These are phyloP conservation scores for Rhizopus stolonifer DNA, from an alignment of 371 early-diverging fungal genomes.

Conservation along the genomic window DNA sequence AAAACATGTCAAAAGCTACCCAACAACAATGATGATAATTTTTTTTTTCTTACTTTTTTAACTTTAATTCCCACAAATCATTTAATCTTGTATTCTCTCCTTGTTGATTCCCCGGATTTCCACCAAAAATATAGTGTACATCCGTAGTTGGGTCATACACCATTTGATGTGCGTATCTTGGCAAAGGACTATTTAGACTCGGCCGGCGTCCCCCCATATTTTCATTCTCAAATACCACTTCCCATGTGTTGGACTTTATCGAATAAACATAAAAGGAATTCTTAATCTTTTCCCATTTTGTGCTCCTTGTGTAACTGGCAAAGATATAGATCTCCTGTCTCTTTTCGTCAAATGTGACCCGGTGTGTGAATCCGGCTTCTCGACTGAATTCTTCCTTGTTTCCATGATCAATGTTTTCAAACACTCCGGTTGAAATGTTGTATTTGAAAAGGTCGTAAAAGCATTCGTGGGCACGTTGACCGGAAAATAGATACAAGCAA, in stretches of 20 bases:
- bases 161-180: constrained; percentile 87
- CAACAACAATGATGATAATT: too few relatives aligned
- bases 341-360: constrained; percentile 77
- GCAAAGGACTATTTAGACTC: constrained; percentile 17
- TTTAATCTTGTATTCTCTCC: constrained; percentile 64
- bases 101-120: constrained; percentile 74
- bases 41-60: constrained; percentile 53
- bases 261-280: constrained; percentile 80
- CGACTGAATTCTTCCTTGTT: constrained; percentile 71
- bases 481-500: constrained; percentile 86
- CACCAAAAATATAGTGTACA: constrained; percentile 84
- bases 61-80: constrained; percentile 83
- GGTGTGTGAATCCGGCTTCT: constrained; percentile 81
- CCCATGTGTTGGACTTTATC: constrained; percentile 67
- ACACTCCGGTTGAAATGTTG: constrained; percentile 70
- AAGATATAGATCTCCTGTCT: constrained; percentile 82
- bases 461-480: constrained; percentile 80
- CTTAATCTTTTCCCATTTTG: constrained; percentile 56
- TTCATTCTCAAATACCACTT: constrained; percentile 72
- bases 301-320: constrained; percentile 47
- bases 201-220: constrained; percentile 12
- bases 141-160: constrained; percentile 66
- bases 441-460: constrained; percentile 79
- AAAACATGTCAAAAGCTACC: not conserved
- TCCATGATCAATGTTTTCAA: constrained; percentile 74